A percentile compares a stretch with the other conserved stretches of the same genome.
Conservation (phyloP, 345 rosid species). For the Crucihimalaya himalaica region DNA sequence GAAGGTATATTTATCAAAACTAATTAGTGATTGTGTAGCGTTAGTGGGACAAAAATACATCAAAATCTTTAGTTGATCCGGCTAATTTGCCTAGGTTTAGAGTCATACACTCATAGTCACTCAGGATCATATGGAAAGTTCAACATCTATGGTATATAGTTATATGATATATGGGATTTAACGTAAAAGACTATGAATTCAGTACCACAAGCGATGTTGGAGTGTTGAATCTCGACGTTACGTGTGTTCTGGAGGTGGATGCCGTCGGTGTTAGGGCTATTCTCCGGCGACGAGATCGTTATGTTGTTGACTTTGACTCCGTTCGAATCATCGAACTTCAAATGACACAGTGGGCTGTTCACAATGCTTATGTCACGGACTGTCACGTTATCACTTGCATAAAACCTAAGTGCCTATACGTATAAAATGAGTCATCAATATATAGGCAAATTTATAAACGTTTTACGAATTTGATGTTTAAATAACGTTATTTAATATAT, state of each 20-base stretch:
- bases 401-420: conserved; percentile 73
- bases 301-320: conserved; percentile 64
- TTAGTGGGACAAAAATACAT: too few species aligned
- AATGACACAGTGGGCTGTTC: conserved; percentile 85
- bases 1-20: too few species aligned
- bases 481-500: neutral
- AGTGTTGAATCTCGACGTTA: conserved; percentile 75
- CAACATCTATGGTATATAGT: neutral
- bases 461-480: neutral
- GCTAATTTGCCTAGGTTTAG: too few species aligned
- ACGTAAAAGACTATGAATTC: conserved; percentile 18
- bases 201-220: conserved; percentile 74
- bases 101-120: too few species aligned
- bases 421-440: neutral
- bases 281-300: conserved; percentile 66
- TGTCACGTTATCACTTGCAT: conserved; percentile 65
- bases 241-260: conserved; percentile 85
- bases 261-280: conserved; percentile 86
- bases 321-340: conserved; percentile 73
- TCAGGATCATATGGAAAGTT: too few species aligned
- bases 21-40: too few species aligned
- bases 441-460: neutral
- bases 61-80: too few species aligned
- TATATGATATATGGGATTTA: neutral
- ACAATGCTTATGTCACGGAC: conserved; percentile 66